Conservation (phyloP, 805 yeast genomes). For the Metschnikowia arizonensis region DNA sequence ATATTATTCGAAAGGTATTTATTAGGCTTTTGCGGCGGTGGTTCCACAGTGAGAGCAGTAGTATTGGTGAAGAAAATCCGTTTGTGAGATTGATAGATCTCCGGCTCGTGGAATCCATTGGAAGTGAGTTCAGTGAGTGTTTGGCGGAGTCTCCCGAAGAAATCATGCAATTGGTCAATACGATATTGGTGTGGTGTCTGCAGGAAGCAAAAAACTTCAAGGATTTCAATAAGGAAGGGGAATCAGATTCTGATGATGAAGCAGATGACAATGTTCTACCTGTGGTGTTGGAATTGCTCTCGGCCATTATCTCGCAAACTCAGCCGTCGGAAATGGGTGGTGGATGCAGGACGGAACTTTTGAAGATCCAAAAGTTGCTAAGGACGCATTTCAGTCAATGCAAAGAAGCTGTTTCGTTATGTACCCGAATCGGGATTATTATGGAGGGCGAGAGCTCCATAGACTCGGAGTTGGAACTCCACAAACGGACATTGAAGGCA, state of each 20-base stretch:
- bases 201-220: slow-evolving; percentile 1
- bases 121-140: slow-evolving; percentile 53
- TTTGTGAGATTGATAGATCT: slow-evolving; percentile 54
- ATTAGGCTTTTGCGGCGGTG: slow-evolving; percentile 54
- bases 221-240: slow-evolving; percentile 10
- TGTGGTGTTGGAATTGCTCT: slow-evolving; percentile 31
- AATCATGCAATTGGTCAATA: slow-evolving; percentile 41
- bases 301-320: slow-evolving; percentile 35
- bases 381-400: slow-evolving; percentile 7
- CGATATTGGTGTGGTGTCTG: slow-evolving; percentile 15
- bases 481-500: slow-evolving; percentile 43
- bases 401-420: slow-evolving; percentile 21
- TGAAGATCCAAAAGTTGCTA: slow-evolving; percentile 24
- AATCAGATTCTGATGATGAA: slow-evolving; percentile 21
- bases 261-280: slow-evolving; percentile 25
- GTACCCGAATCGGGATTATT: slow-evolving; percentile 26
- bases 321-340: slow-evolving; percentile 23
- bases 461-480: slow-evolving; percentile 24
- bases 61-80: slow-evolving; percentile 42
- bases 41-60: slow-evolving; percentile 34
- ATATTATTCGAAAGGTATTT: slow-evolving; percentile 45
- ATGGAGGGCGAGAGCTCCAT: slow-evolving; percentile 26
- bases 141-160: slow-evolving; percentile 55
- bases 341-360: slow-evolving; percentile 26
- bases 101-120: slow-evolving; percentile 59